Base-by-base conservation (phyloP, 352 stramenopile species). In the Globisporangium canariense region DNA sequence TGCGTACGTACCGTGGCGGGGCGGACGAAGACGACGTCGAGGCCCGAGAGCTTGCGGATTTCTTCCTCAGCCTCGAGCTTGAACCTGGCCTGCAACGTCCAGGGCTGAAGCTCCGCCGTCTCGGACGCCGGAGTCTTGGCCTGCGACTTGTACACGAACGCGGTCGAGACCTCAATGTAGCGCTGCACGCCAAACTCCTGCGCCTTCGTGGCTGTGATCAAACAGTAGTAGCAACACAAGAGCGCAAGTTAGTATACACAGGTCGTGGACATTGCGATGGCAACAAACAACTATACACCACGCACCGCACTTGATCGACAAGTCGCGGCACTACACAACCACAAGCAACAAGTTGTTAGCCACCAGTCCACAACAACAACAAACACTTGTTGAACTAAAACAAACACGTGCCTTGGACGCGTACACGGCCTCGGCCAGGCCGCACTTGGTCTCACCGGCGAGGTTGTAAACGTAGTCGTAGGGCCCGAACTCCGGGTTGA, bases 131-230 rank as follows among this genome's bases (percentile, higher is more conserved):
- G 76, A 18, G 77, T 49, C 65, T 94, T 94, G 0, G 77, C 73
- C 66, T 94, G 84, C 28, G 86, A 93, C 65, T 93, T 94, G 80
- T 96, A 96, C 54, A 96, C 86, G 55, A 92, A 92, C n/a, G 82
- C 83, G 25, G 88, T 94, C 20, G 88, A 96, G 16, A 96, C 83
- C 71, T 96, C 88, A 62, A 96, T 65, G 60, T 83, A 94, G 32
- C 84, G 80, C 61, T 88, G 89, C n/a, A 94, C 78, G 13, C 81
- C 73, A 53, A 92, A 59, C 46, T 83, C 77, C 36, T 83, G 67
- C 7, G 79, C 82, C 65, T 90, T 90, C 54, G 82, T 79, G 38
- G 83, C 82, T 81, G 66, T 45, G 25, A 54, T 25, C 28, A 40
- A n/a, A 40, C 25, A 40, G 6, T 10, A 47, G 8, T 38, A n/a